A percentile compares a stretch with the other conserved stretches of the same genome.
These are phyloP conservation scores for Plectranthus barbatus DNA, from an alignment of 257 asterid species.

Conservation along the genomic window DNA sequence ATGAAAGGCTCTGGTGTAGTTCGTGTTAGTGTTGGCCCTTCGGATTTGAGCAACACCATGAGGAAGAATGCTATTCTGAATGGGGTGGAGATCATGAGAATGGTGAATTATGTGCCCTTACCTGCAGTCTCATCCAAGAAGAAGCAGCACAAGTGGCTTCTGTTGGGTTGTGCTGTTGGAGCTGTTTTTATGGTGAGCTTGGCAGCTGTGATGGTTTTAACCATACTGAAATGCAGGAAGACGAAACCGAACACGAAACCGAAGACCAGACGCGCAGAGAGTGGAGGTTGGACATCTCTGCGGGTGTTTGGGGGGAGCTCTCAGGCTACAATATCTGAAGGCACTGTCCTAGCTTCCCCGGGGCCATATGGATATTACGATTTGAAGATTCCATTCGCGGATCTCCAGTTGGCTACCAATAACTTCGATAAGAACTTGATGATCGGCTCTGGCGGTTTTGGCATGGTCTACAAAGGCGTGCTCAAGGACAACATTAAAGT, in stretches of 20 bases:
- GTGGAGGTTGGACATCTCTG: conserved; percentile 55
- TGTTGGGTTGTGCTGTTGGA: conserved; percentile 35
- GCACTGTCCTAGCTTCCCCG: conserved; percentile 34
- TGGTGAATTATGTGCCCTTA: conserved; percentile 31
- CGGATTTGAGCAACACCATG: conserved; percentile 46
- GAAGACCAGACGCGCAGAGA: conserved; percentile 30
- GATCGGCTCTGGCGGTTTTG: conserved; percentile 69
- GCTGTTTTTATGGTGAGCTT: conserved; percentile 27
- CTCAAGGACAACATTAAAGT: conserved; percentile 44
- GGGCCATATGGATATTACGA: conserved; percentile 49
- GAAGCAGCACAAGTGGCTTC: conserved; percentile 30
- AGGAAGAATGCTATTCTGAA: conserved; percentile 69
- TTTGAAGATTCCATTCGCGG: conserved; percentile 48
- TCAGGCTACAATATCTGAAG: conserved; percentile 36
- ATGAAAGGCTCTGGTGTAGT: conserved; percentile 25
- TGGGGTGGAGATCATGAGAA: conserved; percentile 76
- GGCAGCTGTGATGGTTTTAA: conserved; percentile 17
- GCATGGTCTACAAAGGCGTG: conserved; percentile 54
- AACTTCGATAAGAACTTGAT: conserved; percentile 49
- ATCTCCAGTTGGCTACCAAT: conserved; percentile 50
- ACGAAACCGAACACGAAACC: conserved; percentile 24
- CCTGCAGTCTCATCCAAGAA: conserved; percentile 10
- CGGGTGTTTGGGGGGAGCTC: conserved; percentile 45
- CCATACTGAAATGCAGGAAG: conserved; percentile 23
- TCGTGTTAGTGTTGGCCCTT: conserved; percentile 56